These are phyloP conservation scores for Clitoria ternatea DNA, from an alignment of 306 rosid genomes.

Conservation along the genomic window DNA sequence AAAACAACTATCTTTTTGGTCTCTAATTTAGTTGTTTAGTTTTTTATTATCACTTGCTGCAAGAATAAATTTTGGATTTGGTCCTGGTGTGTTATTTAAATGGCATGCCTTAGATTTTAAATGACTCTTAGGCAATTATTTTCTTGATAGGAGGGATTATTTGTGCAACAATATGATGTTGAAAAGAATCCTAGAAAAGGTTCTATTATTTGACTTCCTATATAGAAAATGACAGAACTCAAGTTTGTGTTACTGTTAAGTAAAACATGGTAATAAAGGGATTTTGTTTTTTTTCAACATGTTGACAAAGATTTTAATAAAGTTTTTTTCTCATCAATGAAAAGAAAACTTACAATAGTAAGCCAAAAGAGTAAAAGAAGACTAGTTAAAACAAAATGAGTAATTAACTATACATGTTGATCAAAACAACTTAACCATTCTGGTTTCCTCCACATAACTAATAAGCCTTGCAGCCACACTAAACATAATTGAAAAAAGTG, in stretches of 20 bases:
- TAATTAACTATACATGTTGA: constrained; percentile 12
- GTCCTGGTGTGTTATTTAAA: background rate
- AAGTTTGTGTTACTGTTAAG: too few relatives aligned
- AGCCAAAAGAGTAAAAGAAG: background rate
- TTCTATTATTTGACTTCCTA: too few relatives aligned
- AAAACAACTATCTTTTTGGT: background rate
- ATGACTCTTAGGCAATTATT: constrained; percentile 33
- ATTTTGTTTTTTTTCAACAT: background rate
- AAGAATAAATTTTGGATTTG: background rate
- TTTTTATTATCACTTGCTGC: background rate
- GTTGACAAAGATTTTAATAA: background rate
- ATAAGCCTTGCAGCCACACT: constrained; percentile 4
- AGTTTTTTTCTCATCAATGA: background rate
- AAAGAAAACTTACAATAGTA: background rate
- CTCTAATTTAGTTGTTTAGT: constrained; percentile 2
- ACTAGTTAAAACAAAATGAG: background rate
- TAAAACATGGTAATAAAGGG: too few relatives aligned
- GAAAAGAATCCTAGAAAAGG: background rate
- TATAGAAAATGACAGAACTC: background rate
- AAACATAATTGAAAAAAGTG: background rate
- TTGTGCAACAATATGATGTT: background rate
- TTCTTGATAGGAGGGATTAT: background rate
- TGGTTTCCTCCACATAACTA: background rate
- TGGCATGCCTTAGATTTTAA: too few relatives aligned
- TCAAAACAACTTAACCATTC: constrained; percentile 9